These are phyloP conservation scores for Microbotryomycetes sp. DNA, from an alignment of 1,284 basidiomycete species.

Conservation along the genomic window DNA sequence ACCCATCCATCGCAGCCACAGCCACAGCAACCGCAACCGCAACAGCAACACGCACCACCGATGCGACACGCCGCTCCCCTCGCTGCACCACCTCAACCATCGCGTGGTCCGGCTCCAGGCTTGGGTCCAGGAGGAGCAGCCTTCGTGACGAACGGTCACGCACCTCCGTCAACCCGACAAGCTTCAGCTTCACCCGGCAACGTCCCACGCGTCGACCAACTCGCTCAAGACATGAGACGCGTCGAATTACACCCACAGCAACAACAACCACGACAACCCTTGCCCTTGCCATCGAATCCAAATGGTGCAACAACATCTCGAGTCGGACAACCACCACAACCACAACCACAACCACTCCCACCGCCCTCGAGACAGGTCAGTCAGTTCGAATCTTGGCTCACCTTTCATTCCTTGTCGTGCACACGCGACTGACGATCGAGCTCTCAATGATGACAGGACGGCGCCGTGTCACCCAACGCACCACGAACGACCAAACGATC, in stretches of 20 bases:
- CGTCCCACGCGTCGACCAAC: background rate
- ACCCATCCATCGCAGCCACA: constrained; percentile 7
- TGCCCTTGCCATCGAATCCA: background rate
- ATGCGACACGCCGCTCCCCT: background rate
- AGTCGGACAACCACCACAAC: background rate
- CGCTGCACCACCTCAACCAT: background rate
- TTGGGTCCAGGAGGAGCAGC: constrained; percentile 5
- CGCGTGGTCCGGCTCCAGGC: constrained; percentile 1
- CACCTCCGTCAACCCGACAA: constrained; percentile 19
- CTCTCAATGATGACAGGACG: background rate
- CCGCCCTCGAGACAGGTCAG: background rate
- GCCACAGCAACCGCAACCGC: background rate
- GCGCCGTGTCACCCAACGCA: background rate
- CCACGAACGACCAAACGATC: constrained; percentile 17
- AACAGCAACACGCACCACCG: background rate
- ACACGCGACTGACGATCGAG: too few relatives aligned
- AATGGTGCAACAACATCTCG: background rate
- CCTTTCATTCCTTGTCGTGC: background rate
- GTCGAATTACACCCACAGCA: background rate
- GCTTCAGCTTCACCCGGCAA: background rate
- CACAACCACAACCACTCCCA: background rate
- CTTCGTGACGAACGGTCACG: constrained; percentile 9
- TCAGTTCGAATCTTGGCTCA: background rate
- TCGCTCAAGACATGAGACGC: background rate
- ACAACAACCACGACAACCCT: background rate